Evolutionary conservation across 495 filamentous ascomycete genomes (phyloP).

Genomic region (Xylaria palmicola): DNA sequence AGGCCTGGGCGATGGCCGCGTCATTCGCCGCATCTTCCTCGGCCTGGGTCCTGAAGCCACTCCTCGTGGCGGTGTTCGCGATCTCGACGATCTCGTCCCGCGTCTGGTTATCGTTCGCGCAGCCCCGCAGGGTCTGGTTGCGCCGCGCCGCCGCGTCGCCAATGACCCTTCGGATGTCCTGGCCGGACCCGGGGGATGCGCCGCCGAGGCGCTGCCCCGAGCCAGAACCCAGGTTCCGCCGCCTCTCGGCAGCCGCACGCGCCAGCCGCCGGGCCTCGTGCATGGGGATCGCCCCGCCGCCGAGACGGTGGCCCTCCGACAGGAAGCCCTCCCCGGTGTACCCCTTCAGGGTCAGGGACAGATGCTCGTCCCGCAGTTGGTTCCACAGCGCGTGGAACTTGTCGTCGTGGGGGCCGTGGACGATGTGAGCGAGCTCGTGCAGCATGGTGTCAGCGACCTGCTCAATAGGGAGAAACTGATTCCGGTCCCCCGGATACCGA

Average conservation of each 20-base stretch:
- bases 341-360: constrained; percentile 70
- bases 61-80: constrained; percentile 64
- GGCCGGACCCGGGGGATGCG: constrained; percentile 52
- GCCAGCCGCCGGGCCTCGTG: constrained; percentile 77
- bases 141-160: constrained; percentile 70
- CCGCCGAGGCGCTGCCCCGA: constrained; percentile 79
- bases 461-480: constrained; percentile 78
- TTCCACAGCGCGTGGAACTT: constrained; percentile 86
- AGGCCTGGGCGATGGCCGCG: constrained; percentile 79
- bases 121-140: constrained; percentile 63
- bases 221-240: constrained; percentile 55
- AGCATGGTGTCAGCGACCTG: constrained; percentile 88
- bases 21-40: constrained; percentile 92
- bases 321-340: constrained; percentile 93
- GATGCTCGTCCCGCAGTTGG: constrained; percentile 81
- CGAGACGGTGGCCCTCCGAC: constrained; percentile 69
- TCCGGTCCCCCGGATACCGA: constrained; percentile 71
- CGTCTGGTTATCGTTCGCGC: constrained; percentile 66
- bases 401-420: constrained; percentile 77
- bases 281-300: constrained; percentile 63
- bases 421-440: constrained; percentile 91
- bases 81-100: constrained; percentile 59
- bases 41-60: constrained; percentile 78
- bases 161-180: constrained; percentile 74
- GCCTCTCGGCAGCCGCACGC: constrained; percentile 72